Conservation (phyloP, 352 stramenopile genomes). For the Pythium monospermum region DNA sequence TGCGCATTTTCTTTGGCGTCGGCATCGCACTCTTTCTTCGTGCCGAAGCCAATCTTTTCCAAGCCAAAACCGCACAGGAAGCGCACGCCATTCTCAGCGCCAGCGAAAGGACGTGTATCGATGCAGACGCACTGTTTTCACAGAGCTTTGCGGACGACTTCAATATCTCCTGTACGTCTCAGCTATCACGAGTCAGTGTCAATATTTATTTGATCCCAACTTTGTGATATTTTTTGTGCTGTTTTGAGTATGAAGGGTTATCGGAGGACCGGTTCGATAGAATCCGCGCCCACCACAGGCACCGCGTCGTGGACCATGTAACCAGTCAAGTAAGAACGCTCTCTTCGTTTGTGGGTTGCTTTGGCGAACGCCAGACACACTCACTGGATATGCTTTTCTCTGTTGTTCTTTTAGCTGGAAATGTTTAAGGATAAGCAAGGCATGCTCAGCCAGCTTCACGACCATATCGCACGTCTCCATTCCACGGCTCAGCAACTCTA, state of each 20-base stretch:
- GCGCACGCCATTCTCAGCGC: slow-evolving; percentile 43
- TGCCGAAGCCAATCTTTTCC: slow-evolving; percentile 62
- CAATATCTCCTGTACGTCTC: slow-evolving; percentile 60
- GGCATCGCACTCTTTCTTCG: slow-evolving; percentile 63
- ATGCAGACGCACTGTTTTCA: slow-evolving; percentile 67
- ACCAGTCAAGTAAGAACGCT: no score
- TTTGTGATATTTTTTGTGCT: no score
- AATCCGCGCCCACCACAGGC: slow-evolving; percentile 40
- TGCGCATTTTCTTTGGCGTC: slow-evolving; percentile 67
- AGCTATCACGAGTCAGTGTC: neutral
- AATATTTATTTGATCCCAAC: neutral
- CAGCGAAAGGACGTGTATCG: slow-evolving; percentile 58
- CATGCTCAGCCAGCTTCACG: slow-evolving; percentile 51
- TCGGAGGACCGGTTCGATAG: slow-evolving; percentile 63
- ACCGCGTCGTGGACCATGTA: no score
- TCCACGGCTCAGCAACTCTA: no score
- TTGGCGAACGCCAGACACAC: neutral
- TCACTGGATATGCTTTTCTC: neutral
- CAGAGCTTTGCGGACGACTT: slow-evolving; percentile 76
- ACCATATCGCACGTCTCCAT: slow-evolving; percentile 34
- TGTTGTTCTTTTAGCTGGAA: slow-evolving; percentile 18
- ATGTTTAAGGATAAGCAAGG: slow-evolving; percentile 55
- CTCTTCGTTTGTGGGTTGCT: neutral
- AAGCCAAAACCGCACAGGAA: slow-evolving; percentile 45
- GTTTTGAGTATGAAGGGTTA: no score